These are phyloP conservation scores for Hypoxylon perforatum DNA, from an alignment of 495 filamentous ascomycete species.

Conservation along the genomic window DNA sequence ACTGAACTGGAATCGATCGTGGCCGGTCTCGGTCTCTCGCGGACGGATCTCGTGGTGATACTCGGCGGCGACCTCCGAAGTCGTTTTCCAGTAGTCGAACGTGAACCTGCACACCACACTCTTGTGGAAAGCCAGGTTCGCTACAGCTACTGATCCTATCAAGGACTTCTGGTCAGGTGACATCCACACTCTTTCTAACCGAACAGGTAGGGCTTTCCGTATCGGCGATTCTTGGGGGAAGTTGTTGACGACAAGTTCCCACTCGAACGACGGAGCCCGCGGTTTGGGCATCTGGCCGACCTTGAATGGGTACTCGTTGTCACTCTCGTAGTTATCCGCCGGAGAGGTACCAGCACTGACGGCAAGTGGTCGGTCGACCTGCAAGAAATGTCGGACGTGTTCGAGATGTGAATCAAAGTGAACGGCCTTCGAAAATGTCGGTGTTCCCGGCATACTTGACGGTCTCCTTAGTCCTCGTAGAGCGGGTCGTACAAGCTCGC, in stretches of 20 bases:
- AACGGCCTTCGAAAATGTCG: constrained; percentile 92
- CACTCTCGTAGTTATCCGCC: constrained; percentile 83
- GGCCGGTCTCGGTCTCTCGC: constrained; percentile 71
- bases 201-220: constrained; percentile 71
- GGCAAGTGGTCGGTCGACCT: constrained; percentile 90
- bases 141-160: constrained; percentile 82
- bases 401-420: constrained; percentile 96
- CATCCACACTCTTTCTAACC: constrained; percentile 85
- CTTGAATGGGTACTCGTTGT: constrained; percentile 86
- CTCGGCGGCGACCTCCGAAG: constrained; percentile 91
- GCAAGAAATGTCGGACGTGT: constrained; percentile 93
- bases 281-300: constrained; percentile 58
- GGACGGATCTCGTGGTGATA: constrained; percentile 82
- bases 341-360: constrained; percentile 97
- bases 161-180: constrained; percentile 87
- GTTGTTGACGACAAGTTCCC: constrained; percentile 86
- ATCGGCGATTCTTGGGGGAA: constrained; percentile 78
- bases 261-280: constrained; percentile 72
- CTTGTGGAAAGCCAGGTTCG: constrained; percentile 93
- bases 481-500: constrained; percentile 93
- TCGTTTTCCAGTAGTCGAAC: constrained; percentile 97
- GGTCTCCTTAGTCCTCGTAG: constrained; percentile 83
- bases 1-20: constrained; percentile 91
- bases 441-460: constrained; percentile 97
- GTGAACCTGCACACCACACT: constrained; percentile 90